Evolutionary conservation across 352 stramenopile species (phyloP), one percentile per base, ranked within the genome.

Genomic region (Phytophthora crassamura): DNA sequence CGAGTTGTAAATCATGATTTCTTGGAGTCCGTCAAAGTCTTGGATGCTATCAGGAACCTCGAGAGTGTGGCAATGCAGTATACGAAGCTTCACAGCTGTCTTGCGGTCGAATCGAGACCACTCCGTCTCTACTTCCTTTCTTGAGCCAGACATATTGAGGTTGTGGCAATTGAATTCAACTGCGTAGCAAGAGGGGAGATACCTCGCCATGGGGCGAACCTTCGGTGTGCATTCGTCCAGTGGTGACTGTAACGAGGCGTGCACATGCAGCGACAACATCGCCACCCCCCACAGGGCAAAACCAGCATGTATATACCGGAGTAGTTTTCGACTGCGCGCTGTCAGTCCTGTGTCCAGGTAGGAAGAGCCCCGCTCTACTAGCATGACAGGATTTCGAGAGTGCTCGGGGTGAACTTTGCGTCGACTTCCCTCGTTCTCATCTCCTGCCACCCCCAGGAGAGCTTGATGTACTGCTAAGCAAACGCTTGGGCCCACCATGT

Each of bases 1-100:
- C 0, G 72, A 79, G 14, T 84, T 77, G 61, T 82, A 84, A 1
- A 86, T 51, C 4, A 40, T 3, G 34, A 69, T 22, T 6, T 64
- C 33, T n/a, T 79, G 62, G 15, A 89, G 40, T 8, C 54, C 48
- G 12, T 66, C 39, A 35, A 87, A 64, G 25, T 74, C 55, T 7
- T 54, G 41, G 20, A 88, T 72, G 1, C 8, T 54, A 1, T 67
- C 43, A 6, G 79, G 77, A 10, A 86, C 54, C 28, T 75, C 52
- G 6, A 88, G 45, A 16, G 61, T 40, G 0, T 38, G 11, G 10
- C 79, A 86, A 34, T 80, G 48, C 4, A 57, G 43, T 48, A 82
- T 73, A 22, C 58, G 50, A 12, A 74, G 43, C 5, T 70, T 69
- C 15, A 59, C 46, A 10, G 78, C 25, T 32, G 71, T 67, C 14